phyloP scores from a whole-genome alignment of 371 early-diverging fungal species.

The Circinella minor region DNA sequence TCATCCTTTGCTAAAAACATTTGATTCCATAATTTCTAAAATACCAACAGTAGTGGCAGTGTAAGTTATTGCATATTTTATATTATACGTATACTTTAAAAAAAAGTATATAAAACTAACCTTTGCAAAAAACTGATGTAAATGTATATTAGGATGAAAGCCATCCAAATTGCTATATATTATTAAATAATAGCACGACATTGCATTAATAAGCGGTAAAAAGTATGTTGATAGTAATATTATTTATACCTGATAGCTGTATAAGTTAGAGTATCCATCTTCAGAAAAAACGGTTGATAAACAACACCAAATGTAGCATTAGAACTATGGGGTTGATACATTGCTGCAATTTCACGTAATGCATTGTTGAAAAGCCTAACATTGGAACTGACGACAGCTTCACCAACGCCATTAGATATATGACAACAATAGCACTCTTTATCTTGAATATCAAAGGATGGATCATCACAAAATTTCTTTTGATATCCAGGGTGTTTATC shows the following conservation, averaged over 20 bases:
- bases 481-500: constrained; percentile 26
- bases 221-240: background rate
- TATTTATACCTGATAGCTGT: constrained; percentile 27
- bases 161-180: constrained; percentile 39
- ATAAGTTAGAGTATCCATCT: constrained; percentile 20
- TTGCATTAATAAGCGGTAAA: background rate
- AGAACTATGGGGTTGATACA: background rate
- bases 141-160: constrained; percentile 35
- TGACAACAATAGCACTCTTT: constrained; percentile 41
- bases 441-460: constrained; percentile 22
- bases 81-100: background rate
- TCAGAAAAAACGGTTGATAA: constrained; percentile 31
- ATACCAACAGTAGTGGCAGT: too few relatives aligned
- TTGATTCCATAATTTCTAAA: constrained; percentile 13
- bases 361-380: constrained; percentile 12
- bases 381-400: background rate
- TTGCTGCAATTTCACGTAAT: constrained; percentile 7
- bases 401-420: background rate
- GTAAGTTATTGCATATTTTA: too few relatives aligned
- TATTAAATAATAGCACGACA: background rate
- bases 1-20: constrained; percentile 16
- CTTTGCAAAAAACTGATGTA: constrained; percentile 34
- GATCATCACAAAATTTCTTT: constrained; percentile 26
- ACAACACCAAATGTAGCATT: constrained; percentile 23
- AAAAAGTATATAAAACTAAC: constrained; percentile 18